Base-by-base conservation (phyloP, 192 early-diverging fungal species). In the Backusella tuberculispora region DNA sequence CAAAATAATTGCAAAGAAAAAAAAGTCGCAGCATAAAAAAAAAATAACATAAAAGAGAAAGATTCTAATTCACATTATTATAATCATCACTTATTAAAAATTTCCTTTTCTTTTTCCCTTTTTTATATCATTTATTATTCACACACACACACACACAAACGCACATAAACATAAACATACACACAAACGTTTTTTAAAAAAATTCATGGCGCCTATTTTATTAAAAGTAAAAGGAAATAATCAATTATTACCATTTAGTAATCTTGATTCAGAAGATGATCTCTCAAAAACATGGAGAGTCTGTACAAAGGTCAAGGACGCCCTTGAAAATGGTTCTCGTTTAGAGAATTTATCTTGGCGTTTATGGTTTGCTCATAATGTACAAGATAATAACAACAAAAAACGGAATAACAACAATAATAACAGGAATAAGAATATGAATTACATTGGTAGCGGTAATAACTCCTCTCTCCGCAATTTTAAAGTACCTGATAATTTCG, bases 301-400 rank as follows among this genome's bases (percentile, higher is more conserved):
- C n/a, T 92, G 91, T 79, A 93, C 92, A 48, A 94, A 94, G 80
- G 93, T 94, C 44, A 95, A 93, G 79, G 92, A 94, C 70, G 87
- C 90, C 42, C 84, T 95, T 17, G 93, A 94, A 74, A 89, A 93
- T 79, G 93, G 93, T 37, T 88, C 85, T 48, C 91, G 93, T 38
- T 78, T 94, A 34, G 93, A 95, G 76, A 95, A 95, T 76, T 84
- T 94, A 69, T 94, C 93, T 34, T 95, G 93, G 93, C 84, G 93
- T 26, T 80, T 95, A 41, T 95, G 93, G 93, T 92, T 93, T 75
- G 79, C 38, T 48, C 38, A 72, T 50, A 53, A 83, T 69, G 41
- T 76, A 10, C 73, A 74, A 10, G 66, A 71, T 24, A 63, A 66
- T 48, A 64, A 29, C 6, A 67, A 73, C 69, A 29, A 42, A n/a